phyloP scores from a whole-genome alignment of 2,329 filamentous ascomycete species.

The Aspergillus sp. region DNA sequence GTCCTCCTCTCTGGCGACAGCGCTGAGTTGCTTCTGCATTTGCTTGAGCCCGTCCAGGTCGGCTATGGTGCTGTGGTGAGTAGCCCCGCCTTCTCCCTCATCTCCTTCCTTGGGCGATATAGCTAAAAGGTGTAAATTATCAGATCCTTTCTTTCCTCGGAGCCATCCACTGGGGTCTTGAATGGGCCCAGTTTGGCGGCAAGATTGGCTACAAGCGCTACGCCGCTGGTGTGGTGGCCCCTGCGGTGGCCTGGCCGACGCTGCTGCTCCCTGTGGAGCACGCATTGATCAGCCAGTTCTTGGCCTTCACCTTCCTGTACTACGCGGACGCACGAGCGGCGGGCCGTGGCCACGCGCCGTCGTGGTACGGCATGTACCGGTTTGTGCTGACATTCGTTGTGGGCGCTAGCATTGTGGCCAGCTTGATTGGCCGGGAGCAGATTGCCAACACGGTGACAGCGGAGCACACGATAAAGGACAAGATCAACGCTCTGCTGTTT shows the following conservation, averaged over 20 bases:
- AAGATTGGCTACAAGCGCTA: slow-evolving; percentile 70
- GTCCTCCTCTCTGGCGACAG: slow-evolving; percentile 61
- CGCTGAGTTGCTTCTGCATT: slow-evolving; percentile 61
- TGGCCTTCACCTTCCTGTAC: slow-evolving; percentile 77
- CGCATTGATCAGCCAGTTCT: slow-evolving; percentile 77
- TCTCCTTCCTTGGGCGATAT: too few relatives aligned
- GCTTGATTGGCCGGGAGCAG: slow-evolving; percentile 72
- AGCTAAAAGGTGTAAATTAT: not conserved
- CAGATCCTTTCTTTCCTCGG: slow-evolving; percentile 89
- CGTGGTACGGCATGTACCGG: slow-evolving; percentile 82
- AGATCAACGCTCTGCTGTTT: slow-evolving; percentile 46
- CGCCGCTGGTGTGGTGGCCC: slow-evolving; percentile 69
- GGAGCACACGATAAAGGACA: slow-evolving; percentile 38
- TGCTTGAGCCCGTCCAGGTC: slow-evolving; percentile 79
- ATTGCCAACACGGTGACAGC: slow-evolving; percentile 42
- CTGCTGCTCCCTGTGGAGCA: slow-evolving; percentile 75
- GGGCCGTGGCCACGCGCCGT: slow-evolving; percentile 66
- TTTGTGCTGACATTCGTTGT: slow-evolving; percentile 89
- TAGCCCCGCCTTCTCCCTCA: slow-evolving; percentile 10
- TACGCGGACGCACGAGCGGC: slow-evolving; percentile 71
- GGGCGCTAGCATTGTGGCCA: slow-evolving; percentile 70
- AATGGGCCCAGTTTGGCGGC: slow-evolving; percentile 64
- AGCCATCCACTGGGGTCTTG: slow-evolving; percentile 87
- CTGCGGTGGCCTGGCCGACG: slow-evolving; percentile 82
- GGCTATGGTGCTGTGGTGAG: slow-evolving; percentile 79